Conservation (phyloP, 306 rosid species). For the Clitoria ternatea region DNA sequence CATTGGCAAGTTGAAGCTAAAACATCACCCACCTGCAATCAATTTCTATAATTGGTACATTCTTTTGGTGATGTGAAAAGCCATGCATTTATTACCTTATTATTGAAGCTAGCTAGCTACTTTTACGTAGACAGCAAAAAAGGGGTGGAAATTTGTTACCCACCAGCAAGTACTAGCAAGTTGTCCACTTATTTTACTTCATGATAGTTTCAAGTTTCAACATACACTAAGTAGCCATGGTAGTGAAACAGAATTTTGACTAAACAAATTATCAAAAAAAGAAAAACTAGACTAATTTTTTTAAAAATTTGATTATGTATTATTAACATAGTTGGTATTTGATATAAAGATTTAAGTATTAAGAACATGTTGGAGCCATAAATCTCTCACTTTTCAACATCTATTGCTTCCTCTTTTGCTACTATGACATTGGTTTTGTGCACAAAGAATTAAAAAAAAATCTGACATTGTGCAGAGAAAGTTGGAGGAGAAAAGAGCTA, state of each 20-base stretch:
- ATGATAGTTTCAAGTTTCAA: neutral
- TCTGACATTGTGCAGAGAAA: conserved; percentile 59
- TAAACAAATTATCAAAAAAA: neutral
- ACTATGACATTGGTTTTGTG: too few species aligned
- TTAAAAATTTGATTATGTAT: too few species aligned
- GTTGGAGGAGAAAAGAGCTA: conserved; percentile 89
- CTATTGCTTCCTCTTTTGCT: too few species aligned
- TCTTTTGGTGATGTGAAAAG: conserved; percentile 6
- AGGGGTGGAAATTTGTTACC: conserved; percentile 6
- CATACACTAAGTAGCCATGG: neutral
- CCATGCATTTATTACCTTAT: neutral
- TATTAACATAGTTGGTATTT: too few species aligned
- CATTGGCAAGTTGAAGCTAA: neutral
- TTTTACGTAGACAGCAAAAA: neutral
- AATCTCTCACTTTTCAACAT: too few species aligned
- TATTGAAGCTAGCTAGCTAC: conserved; percentile 17
- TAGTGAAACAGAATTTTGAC: conserved; percentile 6
- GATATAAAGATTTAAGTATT: too few species aligned
- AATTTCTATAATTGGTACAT: neutral
- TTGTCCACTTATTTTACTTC: neutral
- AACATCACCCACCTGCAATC: neutral
- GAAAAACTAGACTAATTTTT: too few species aligned
- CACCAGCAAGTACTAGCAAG: neutral
- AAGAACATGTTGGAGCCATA: too few species aligned
- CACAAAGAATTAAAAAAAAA: too few species aligned